A percentile compares a stretch with the other conserved stretches of the same genome.
Conservation (phyloP, 2,329 filamentous ascomycete genomes). For the Corinectria fuckeliana region DNA sequence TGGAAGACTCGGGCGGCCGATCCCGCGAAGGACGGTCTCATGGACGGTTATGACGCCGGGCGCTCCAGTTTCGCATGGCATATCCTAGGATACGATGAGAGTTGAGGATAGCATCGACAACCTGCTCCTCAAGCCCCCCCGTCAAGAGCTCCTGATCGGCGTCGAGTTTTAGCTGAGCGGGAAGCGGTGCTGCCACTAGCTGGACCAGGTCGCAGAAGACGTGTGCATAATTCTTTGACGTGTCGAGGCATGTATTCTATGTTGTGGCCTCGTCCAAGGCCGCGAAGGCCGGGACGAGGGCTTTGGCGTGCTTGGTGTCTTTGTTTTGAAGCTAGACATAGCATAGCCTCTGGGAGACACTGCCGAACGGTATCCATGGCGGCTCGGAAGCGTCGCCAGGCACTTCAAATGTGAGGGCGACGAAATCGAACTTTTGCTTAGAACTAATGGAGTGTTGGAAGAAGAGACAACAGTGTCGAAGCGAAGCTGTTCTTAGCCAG, state of each 20-base stretch:
- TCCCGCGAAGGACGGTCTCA: conserved; percentile 32
- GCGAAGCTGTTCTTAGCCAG: too few relatives aligned
- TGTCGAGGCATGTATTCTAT: conserved; percentile 42
- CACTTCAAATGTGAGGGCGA: conserved; percentile 5
- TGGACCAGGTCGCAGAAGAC: conserved; percentile 46
- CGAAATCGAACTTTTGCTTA: conserved; percentile 5
- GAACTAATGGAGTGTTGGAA: background rate
- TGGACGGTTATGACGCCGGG: conserved; percentile 31
- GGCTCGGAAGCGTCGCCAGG: background rate
- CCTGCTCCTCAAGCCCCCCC: conserved; percentile 28
- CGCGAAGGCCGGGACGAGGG: conserved; percentile 48
- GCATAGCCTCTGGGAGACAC: background rate
- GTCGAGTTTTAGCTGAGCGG: conserved; percentile 39
- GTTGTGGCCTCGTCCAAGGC: conserved; percentile 47
- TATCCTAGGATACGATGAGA: conserved; percentile 43
- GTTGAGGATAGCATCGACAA: conserved; percentile 35
- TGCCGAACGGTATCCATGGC: conserved; percentile 9
- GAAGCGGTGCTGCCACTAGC: conserved; percentile 43
- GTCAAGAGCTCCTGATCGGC: conserved; percentile 31
- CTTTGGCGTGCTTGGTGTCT: conserved; percentile 40
- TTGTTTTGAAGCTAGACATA: background rate
- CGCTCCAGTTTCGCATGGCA: conserved; percentile 44
- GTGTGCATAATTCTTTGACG: conserved; percentile 43
- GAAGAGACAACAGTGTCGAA: background rate
- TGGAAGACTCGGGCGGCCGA: too few relatives aligned